Percentiles rank a stretch among this genome's conserved stretches.
Conservation (phyloP, 1,139 yeast genomes). For the Protomyces pachydermus region DNA sequence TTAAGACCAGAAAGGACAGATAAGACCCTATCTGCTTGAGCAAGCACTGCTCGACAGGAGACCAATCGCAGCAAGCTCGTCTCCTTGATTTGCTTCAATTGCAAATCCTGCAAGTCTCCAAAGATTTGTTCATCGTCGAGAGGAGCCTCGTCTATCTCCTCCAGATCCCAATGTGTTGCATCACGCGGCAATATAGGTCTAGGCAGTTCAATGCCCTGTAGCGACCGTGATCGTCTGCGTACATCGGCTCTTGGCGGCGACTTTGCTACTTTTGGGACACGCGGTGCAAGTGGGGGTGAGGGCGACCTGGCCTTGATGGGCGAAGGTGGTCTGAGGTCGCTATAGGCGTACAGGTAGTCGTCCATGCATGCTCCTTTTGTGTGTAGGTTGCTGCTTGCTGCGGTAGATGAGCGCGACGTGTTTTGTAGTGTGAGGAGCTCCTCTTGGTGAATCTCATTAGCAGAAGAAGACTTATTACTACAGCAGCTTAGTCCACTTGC, state of each 20-base stretch:
- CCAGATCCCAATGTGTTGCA: conserved; percentile 1
- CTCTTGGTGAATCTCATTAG: background rate
- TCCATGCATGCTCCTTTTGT: conserved; percentile 4
- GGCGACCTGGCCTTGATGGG: background rate
- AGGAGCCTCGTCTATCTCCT: background rate
- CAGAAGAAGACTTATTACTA: background rate
- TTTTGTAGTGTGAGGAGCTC: background rate
- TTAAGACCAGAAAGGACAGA: conserved; percentile 46
- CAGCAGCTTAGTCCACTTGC: no score
- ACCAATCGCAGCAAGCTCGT: conserved; percentile 35
- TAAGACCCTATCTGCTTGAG: conserved; percentile 46
- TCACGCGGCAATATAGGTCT: background rate
- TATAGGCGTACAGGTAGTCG: conserved; percentile 21
- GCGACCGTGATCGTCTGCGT: conserved; percentile 1
- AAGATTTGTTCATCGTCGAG: background rate
- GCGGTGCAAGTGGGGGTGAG: background rate
- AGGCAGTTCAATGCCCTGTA: background rate
- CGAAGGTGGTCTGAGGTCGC: conserved; percentile 1
- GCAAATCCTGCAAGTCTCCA: background rate
- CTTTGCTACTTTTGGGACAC: background rate
- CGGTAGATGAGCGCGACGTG: background rate
- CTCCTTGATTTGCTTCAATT: background rate
- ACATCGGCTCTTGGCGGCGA: conserved; percentile 6
- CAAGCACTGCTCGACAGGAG: conserved; percentile 40
- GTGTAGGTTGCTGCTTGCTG: background rate